phyloP scores from a whole-genome alignment of 1,139 yeast species.

The Candida sp. region DNA sequence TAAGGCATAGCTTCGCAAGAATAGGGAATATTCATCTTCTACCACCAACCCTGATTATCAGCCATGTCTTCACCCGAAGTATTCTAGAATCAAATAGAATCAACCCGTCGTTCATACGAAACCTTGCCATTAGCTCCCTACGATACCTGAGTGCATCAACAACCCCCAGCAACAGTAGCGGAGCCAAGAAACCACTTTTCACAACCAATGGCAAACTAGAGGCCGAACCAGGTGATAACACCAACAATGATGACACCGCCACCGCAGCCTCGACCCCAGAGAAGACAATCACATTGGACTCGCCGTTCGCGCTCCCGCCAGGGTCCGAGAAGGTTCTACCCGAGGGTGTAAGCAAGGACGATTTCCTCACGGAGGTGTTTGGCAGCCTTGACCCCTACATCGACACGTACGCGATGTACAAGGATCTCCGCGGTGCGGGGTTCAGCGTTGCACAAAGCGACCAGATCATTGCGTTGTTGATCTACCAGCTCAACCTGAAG shows the following conservation, averaged over 20 bases:
- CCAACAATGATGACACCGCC: not conserved
- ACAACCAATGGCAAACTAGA: constrained; percentile 1
- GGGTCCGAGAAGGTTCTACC: constrained; percentile 10
- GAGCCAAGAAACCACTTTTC: not conserved
- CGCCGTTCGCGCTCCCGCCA: constrained; percentile 1
- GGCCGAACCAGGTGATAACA: not conserved
- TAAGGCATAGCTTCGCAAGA: constrained; percentile 3
- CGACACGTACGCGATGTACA: constrained; percentile 53
- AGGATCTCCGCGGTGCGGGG: constrained; percentile 45
- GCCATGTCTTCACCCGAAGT: not conserved
- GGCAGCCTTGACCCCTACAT: constrained; percentile 53
- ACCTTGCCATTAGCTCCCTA: not conserved
- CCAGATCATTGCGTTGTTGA: constrained; percentile 52
- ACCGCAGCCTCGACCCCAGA: too few relatives aligned
- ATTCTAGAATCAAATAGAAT: not conserved
- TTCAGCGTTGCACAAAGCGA: constrained; percentile 60
- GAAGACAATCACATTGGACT: not conserved
- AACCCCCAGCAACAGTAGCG: not conserved
- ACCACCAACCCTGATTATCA: not conserved
- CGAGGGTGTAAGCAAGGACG: constrained; percentile 14
- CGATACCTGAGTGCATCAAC: not conserved
- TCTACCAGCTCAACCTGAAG: constrained; percentile 54
- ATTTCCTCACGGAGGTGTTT: constrained; percentile 36
- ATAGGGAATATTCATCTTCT: not conserved
- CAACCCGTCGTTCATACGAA: not conserved